Evolutionary conservation across 257 asterid genomes (phyloP).

Genomic region (Przewalskia tangutica): DNA sequence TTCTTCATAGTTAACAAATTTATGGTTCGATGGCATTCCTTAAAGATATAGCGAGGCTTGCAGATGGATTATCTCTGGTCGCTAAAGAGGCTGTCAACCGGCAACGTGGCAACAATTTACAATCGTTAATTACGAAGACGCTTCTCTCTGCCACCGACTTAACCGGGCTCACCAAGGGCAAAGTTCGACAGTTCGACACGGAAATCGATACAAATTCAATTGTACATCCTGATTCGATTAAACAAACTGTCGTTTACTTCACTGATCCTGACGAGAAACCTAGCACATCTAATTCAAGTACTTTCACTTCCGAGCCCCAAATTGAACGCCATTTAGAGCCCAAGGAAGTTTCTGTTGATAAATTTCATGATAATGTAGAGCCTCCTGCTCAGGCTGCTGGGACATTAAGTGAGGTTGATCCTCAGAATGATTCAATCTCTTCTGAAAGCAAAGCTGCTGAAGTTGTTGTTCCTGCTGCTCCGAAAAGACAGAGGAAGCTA

Average conservation of each 20-base stretch:
- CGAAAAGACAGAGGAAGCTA: constrained; percentile 47
- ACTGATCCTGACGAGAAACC: neutral
- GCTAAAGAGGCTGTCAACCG: constrained; percentile 49
- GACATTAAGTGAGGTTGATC: constrained; percentile 10
- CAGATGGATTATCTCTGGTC: constrained; percentile 64
- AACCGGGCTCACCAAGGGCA: constrained; percentile 72
- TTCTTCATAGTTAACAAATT: neutral
- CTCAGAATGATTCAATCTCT: neutral
- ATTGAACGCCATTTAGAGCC: neutral
- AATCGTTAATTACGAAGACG: constrained; percentile 37
- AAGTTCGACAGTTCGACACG: constrained; percentile 26
- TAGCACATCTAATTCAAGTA: neutral
- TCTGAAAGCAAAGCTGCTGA: neutral
- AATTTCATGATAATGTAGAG: neutral
- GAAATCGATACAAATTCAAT: neutral
- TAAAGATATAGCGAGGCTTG: constrained; percentile 53
- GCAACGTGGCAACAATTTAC: constrained; percentile 13
- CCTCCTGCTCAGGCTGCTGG: neutral
- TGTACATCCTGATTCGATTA: neutral
- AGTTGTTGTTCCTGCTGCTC: neutral
- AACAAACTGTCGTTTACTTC: neutral
- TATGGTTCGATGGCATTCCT: constrained; percentile 28
- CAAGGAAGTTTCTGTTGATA: neutral
- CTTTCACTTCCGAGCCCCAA: neutral
- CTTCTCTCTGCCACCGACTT: constrained; percentile 63